Percentiles rank a stretch among this genome's conserved stretches.
Conservation (phyloP, 371 early-diverging fungal genomes). For the Mucor lusitanicus region DNA sequence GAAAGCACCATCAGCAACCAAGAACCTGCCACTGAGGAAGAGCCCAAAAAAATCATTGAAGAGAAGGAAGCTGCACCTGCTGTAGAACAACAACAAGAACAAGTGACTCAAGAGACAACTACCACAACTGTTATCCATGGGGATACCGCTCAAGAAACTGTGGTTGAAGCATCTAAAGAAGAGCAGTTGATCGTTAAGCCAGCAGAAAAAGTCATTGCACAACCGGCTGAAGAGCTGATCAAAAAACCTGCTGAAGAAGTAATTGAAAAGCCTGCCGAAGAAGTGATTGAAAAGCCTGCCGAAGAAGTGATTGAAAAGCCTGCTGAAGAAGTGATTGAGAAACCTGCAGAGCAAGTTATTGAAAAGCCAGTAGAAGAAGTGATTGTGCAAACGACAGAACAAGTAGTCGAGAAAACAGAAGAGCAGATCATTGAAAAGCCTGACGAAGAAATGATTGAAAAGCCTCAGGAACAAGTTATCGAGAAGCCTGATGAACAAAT, state of each 20-base stretch:
- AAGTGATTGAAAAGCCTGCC: conserved; percentile 6
- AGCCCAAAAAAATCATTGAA: not conserved
- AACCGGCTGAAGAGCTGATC: conserved; percentile 5
- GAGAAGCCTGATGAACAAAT: not conserved
- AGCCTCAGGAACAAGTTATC: conserved; percentile 16
- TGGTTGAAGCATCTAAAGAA: conserved; percentile 11
- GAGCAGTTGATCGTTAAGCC: not conserved
- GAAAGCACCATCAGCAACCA: conserved; percentile 1
- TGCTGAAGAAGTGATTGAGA: not conserved
- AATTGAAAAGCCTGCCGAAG: not conserved
- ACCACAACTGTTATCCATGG: not conserved
- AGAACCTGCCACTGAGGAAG: conserved; percentile 26
- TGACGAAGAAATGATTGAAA: not conserved
- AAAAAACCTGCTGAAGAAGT: conserved; percentile 17
- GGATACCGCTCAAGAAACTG: not conserved
- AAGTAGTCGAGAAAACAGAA: not conserved
- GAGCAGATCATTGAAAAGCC: not conserved
- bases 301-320: not conserved
- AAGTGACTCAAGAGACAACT: not conserved
- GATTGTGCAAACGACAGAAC: conserved; percentile 4
- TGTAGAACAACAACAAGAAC: not conserved
- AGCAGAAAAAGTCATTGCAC: not conserved
- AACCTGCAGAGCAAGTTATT: not conserved
- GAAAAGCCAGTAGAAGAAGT: too few species aligned
- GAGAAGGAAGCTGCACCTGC: not conserved